Conservation (phyloP, 2,329 filamentous ascomycete species). For the Cordyceps farinosa region DNA sequence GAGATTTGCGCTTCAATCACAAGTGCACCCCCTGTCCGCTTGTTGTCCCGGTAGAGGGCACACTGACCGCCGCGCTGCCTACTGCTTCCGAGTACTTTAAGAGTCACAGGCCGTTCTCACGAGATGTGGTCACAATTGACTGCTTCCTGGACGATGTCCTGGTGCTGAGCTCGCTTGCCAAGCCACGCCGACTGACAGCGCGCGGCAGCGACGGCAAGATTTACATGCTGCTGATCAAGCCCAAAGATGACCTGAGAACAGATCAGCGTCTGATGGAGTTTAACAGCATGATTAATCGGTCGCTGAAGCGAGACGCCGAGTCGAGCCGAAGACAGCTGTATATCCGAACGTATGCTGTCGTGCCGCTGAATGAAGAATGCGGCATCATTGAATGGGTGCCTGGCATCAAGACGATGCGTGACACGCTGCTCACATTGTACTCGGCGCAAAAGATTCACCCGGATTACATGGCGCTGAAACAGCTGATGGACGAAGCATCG, state of each 20-base stretch:
- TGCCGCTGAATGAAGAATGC: slow-evolving; percentile 94
- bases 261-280: slow-evolving; percentile 99
- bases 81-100: slow-evolving; percentile 66
- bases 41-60: slow-evolving; percentile 84
- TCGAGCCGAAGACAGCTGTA: slow-evolving; percentile 86
- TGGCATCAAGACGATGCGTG: slow-evolving; percentile 87
- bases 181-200: slow-evolving; percentile 84
- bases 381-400: slow-evolving; percentile 99
- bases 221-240: slow-evolving; percentile 93
- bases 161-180: slow-evolving; percentile 85
- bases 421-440: slow-evolving; percentile 80
- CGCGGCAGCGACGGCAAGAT: slow-evolving; percentile 82
- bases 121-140: slow-evolving; percentile 78
- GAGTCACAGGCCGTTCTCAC: slow-evolving; percentile 81
- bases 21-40: slow-evolving; percentile 78
- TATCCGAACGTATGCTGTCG: slow-evolving; percentile 96
- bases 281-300: slow-evolving; percentile 95
- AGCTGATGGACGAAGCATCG: slow-evolving; percentile 61
- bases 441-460: slow-evolving; percentile 65
- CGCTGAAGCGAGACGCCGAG: slow-evolving; percentile 86
- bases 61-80: slow-evolving; percentile 78
- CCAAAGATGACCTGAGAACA: slow-evolving; percentile 94
- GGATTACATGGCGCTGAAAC: slow-evolving; percentile 66
- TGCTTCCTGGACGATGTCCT: slow-evolving; percentile 83
- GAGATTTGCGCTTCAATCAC: slow-evolving; percentile 78